Evolutionary conservation across 495 filamentous ascomycete genomes (phyloP).

Genomic region (Aspergillus wentii): DNA sequence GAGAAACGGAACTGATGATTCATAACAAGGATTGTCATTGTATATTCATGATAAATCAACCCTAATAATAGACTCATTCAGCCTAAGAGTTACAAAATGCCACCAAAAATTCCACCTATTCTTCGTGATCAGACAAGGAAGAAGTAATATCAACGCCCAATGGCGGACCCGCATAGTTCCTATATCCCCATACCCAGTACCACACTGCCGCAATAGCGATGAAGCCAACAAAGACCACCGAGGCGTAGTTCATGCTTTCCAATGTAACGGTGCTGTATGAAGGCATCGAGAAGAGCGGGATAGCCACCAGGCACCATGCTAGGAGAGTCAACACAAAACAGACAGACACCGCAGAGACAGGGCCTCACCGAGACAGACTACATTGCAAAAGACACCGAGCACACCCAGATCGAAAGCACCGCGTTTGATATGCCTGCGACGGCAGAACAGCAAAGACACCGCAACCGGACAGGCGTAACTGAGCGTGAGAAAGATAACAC

Average conservation of each 20-base stretch:
- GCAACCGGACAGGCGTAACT: conserved; percentile 50
- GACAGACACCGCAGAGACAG: too few species aligned
- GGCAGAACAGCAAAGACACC: conserved; percentile 42
- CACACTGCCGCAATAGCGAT: conserved; percentile 46
- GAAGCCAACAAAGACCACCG: conserved; percentile 53
- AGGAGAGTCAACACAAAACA: too few species aligned
- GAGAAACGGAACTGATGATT: too few species aligned
- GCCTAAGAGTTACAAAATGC: too few species aligned
- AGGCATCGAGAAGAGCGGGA: conserved; percentile 48
- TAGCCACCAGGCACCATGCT: conserved; percentile 54
- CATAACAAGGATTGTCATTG: too few species aligned
- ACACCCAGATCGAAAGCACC: conserved; percentile 50
- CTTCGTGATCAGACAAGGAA: too few species aligned
- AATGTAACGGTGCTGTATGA: conserved; percentile 26
- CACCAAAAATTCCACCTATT: too few species aligned
- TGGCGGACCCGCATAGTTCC: conserved; percentile 24
- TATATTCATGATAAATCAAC: too few species aligned
- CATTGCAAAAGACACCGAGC: conserved; percentile 49
- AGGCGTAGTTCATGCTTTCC: conserved; percentile 49
- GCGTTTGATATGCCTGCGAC: conserved; percentile 32
- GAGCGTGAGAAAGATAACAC: conserved; percentile 50
- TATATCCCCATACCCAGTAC: conserved; percentile 59
- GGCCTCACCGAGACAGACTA: conserved; percentile 45
- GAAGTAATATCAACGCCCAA: too few species aligned
- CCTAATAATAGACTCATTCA: too few species aligned